These are phyloP conservation scores for Fraxinus greggii DNA, from an alignment of 305 asterid genomes.

Conservation along the genomic window DNA sequence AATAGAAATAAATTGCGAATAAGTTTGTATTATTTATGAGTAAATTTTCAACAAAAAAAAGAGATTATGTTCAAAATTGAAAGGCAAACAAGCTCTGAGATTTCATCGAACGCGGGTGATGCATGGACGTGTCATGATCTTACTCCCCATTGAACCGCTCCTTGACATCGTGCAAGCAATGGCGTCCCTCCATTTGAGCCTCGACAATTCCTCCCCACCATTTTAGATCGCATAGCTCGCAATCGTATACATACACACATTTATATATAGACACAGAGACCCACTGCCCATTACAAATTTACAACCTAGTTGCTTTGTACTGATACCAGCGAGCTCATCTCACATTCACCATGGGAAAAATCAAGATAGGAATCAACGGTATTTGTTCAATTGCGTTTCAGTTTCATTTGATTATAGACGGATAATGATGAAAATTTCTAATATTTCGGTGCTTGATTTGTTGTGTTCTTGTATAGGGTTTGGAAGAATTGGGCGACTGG, in stretches of 20 bases:
- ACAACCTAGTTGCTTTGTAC: background rate
- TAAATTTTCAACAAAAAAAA: background rate
- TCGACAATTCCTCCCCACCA: conserved; percentile 9
- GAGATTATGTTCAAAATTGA: background rate
- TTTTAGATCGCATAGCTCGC: background rate
- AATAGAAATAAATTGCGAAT: background rate
- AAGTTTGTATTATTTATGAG: background rate
- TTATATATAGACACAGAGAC: background rate
- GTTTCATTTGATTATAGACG: background rate
- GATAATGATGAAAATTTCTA: background rate
- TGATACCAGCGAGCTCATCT: background rate
- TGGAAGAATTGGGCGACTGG: conserved; percentile 58
- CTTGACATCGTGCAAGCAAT: background rate
- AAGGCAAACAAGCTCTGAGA: background rate
- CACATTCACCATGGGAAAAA: conserved; percentile 38
- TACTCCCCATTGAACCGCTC: background rate
- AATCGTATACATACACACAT: background rate
- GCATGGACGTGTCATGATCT: background rate
- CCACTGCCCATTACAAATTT: background rate
- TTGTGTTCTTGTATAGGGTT: conserved; percentile 29
- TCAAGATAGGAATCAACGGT: conserved; percentile 52
- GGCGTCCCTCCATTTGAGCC: background rate
- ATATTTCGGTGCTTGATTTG: background rate
- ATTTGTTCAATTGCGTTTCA: background rate
- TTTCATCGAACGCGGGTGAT: background rate